Conservation (phyloP, 306 rosid genomes). For the Datisca glomerata region DNA sequence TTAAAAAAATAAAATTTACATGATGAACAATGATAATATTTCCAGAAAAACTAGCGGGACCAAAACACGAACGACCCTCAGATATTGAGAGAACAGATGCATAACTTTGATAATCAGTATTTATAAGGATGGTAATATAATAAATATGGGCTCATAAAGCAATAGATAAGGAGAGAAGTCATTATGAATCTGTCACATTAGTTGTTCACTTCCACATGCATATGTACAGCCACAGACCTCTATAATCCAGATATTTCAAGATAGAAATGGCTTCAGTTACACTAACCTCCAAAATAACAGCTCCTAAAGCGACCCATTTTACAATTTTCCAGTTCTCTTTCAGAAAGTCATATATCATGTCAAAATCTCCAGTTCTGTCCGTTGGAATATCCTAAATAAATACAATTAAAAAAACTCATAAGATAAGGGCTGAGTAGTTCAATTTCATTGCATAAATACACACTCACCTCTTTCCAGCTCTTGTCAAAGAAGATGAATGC, state of each 20-base stretch:
- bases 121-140: not conserved
- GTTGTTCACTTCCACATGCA: not conserved
- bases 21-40: not conserved
- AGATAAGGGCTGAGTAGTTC: not conserved
- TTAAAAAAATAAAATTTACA: too few species aligned
- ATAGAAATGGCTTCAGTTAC: too few species aligned
- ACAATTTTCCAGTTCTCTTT: slow-evolving; percentile 54
- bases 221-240: not conserved
- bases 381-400: slow-evolving; percentile 57
- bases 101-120: not conserved
- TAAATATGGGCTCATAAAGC: too few species aligned
- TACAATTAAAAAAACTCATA: not conserved
- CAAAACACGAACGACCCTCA: not conserved
- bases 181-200: too few species aligned
- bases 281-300: slow-evolving; percentile 69
- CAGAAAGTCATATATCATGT: slow-evolving; percentile 51
- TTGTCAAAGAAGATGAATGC: slow-evolving; percentile 84
- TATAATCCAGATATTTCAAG: not conserved
- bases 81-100: not conserved
- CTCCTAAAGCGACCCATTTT: slow-evolving; percentile 88
- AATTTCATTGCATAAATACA: slow-evolving; percentile 11
- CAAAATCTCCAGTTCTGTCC: slow-evolving; percentile 70
- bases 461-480: slow-evolving; percentile 72
- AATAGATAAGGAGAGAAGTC: too few species aligned
- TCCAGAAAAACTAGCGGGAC: not conserved